Conservation (phyloP, 129 eudicot genomes). For the Rutidosis leptorrhynchoides region DNA sequence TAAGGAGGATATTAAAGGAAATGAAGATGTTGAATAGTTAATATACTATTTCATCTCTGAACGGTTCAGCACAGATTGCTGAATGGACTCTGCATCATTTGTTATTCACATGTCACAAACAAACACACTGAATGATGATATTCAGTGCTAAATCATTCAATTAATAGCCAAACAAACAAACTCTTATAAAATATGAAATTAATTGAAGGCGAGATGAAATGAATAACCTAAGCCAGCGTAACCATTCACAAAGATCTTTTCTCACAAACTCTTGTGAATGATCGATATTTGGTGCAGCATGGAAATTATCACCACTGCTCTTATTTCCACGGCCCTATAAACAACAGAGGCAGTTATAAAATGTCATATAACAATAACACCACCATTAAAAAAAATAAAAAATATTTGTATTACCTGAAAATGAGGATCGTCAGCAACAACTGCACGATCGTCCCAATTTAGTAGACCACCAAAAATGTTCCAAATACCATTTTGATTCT, state of each 20-base stretch:
- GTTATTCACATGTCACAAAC: too few relatives aligned
- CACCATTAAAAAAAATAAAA: constrained; percentile 9
- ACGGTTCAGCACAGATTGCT: too few relatives aligned
- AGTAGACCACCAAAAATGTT: constrained; percentile 89
- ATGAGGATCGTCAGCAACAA: constrained; percentile 95
- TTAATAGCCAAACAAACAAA: too few relatives aligned
- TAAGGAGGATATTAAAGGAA: too few relatives aligned
- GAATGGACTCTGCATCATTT: too few relatives aligned
- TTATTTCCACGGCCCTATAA: constrained; percentile 89
- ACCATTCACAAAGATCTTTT: constrained; percentile 82
- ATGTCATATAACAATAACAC: not conserved
- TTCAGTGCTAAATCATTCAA: too few relatives aligned
- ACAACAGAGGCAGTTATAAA: not conserved
- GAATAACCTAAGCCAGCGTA: constrained; percentile 85
- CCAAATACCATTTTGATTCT: constrained; percentile 87
- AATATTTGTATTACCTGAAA: constrained; percentile 57
- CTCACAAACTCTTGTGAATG: constrained; percentile 98
- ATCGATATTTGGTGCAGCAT: constrained; percentile 97
- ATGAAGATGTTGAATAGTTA: too few relatives aligned
- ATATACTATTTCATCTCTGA: too few relatives aligned
- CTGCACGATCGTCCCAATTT: constrained; percentile 97
- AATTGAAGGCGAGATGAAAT: not conserved
- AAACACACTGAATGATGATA: too few relatives aligned
- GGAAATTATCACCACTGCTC: constrained; percentile 97
- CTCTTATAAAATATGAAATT: not conserved